Conservation (phyloP, 2,329 filamentous ascomycete species). For the Ceratocystis huliohia region DNA sequence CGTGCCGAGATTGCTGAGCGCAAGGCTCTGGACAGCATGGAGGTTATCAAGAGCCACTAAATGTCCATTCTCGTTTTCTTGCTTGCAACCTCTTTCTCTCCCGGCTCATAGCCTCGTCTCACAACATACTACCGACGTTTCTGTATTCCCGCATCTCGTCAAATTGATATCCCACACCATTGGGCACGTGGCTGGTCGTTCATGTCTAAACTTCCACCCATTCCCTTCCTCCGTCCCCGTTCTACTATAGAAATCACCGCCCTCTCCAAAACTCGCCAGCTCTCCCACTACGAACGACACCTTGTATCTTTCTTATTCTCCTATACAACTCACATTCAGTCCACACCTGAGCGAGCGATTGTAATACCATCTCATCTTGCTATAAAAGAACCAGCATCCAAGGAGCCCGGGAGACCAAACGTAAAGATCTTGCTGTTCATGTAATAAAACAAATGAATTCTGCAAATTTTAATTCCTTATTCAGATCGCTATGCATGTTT, state of each 20-base stretch:
- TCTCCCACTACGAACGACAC: background rate
- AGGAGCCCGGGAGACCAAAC: background rate
- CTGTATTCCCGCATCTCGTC: background rate
- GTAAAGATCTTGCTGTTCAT: slow-evolving; percentile 12
- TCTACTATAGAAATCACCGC: background rate
- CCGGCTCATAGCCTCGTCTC: slow-evolving; percentile 6
- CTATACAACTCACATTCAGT: slow-evolving; percentile 9
- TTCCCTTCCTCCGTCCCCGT: background rate
- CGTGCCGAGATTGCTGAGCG: slow-evolving; percentile 40
- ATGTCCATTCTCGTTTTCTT: slow-evolving; percentile 11
- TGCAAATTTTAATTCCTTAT: background rate
- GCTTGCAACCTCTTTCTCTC: slow-evolving; percentile 8
- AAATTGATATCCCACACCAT: background rate
- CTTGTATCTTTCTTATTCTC: background rate
- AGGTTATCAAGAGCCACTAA: slow-evolving; percentile 39
- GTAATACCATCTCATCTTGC: background rate
- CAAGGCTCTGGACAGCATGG: slow-evolving; percentile 39
- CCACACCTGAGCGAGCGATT: background rate
- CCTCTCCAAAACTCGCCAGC: background rate
- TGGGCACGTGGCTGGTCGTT: background rate
- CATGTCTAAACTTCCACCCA: background rate
- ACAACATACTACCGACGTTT: background rate
- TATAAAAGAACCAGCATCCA: background rate
- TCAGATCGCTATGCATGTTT: background rate
- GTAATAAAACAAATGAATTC: slow-evolving; percentile 8